Evolutionary conservation across 1,284 basidiomycete species (phyloP).

Genomic region (Sporisorium exsertum): DNA sequence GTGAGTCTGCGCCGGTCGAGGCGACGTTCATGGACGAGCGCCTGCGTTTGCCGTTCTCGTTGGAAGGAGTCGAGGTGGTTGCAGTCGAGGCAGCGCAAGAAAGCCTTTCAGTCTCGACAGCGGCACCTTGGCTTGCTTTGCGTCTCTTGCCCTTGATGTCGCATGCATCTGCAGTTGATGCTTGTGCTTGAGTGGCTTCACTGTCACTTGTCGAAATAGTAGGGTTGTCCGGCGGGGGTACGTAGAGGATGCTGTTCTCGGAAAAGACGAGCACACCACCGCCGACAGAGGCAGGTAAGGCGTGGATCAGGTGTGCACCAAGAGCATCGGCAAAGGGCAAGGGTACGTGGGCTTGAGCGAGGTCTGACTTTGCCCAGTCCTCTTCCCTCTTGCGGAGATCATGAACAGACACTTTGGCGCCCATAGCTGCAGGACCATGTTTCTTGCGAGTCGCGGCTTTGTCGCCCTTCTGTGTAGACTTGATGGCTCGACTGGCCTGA

Average conservation of each 20-base stretch:
- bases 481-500: slow-evolving; percentile 24
- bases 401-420: slow-evolving; percentile 23
- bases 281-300: slow-evolving; percentile 55
- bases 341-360: slow-evolving; percentile 63
- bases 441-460: slow-evolving; percentile 27
- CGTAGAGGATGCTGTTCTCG: slow-evolving; percentile 57
- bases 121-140: slow-evolving; percentile 46
- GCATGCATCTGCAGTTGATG: slow-evolving; percentile 3
- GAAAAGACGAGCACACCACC: slow-evolving; percentile 65
- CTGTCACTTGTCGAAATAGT: background rate
- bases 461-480: slow-evolving; percentile 21
- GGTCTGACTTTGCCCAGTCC: slow-evolving; percentile 41
- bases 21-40: slow-evolving; percentile 41
- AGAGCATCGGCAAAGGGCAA: slow-evolving; percentile 59
- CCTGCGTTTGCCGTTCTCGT: slow-evolving; percentile 57
- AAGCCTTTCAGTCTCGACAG: slow-evolving; percentile 20
- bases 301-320: slow-evolving; percentile 56
- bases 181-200: background rate
- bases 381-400: slow-evolving; percentile 48
- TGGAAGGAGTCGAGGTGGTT: slow-evolving; percentile 24
- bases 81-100: slow-evolving; percentile 18
- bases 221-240: slow-evolving; percentile 51
- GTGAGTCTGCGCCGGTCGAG: slow-evolving; percentile 5
- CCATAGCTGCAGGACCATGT: slow-evolving; percentile 59
- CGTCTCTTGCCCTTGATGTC: slow-evolving; percentile 51